phyloP scores from a whole-genome alignment of 106 monocot genomes.

The Dendrobium nobile region DNA sequence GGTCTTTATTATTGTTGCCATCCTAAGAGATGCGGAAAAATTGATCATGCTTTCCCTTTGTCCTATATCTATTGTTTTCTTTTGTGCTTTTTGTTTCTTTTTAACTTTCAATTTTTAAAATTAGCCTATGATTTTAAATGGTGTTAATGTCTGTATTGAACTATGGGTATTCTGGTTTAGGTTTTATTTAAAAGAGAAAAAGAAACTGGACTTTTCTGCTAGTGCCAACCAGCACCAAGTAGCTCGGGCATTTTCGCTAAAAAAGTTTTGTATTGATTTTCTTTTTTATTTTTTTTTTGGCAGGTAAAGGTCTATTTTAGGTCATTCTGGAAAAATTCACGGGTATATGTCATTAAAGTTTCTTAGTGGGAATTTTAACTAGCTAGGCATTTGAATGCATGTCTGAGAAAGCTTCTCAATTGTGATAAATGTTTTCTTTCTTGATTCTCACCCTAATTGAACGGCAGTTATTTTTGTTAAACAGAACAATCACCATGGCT shows the following conservation, averaged over 20 bases:
- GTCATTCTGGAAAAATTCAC: slow-evolving; percentile 70
- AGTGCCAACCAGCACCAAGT: neutral
- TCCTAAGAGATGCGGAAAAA: neutral
- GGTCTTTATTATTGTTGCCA: too few species aligned
- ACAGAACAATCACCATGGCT: slow-evolving; percentile 50
- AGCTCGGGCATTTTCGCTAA: neutral
- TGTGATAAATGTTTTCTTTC: neutral
- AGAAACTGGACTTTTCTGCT: neutral
- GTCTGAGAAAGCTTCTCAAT: slow-evolving; percentile 9
- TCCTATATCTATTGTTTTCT: neutral
- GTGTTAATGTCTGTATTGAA: neutral
- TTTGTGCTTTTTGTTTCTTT: neutral
- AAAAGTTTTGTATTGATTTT: slow-evolving; percentile 18
- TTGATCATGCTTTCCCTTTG: neutral
- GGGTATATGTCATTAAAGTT: slow-evolving; percentile 31
- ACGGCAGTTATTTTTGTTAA: neutral
- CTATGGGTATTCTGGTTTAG: neutral
- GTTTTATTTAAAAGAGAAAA: neutral
- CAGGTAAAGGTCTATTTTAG: slow-evolving; percentile 77
- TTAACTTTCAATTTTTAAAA: neutral
- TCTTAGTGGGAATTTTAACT: slow-evolving; percentile 7
- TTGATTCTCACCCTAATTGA: neutral
- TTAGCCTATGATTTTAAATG: neutral
- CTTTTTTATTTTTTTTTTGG: slow-evolving; percentile 27
- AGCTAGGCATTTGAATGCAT: slow-evolving; percentile 9